These are phyloP conservation scores for Gamarada debralockiae DNA, from an alignment of 495 filamentous ascomycete genomes.

Conservation along the genomic window DNA sequence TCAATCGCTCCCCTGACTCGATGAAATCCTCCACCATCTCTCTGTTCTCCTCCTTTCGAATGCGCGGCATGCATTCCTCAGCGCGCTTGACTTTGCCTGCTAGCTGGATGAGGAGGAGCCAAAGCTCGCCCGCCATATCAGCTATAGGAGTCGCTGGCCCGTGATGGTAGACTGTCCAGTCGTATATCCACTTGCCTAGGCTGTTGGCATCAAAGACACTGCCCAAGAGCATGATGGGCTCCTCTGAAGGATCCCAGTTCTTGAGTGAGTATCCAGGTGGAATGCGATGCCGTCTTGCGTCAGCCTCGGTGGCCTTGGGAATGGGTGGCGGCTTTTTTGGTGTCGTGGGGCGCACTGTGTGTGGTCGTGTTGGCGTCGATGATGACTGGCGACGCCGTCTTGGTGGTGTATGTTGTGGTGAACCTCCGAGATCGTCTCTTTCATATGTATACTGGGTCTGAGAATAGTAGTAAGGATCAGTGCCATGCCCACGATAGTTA, in stretches of 20 bases:
- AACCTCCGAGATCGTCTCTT: slow-evolving; percentile 15
- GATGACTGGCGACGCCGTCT: slow-evolving; percentile 25
- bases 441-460: slow-evolving; percentile 37
- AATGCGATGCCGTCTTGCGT: slow-evolving; percentile 77
- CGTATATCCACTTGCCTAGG: slow-evolving; percentile 98
- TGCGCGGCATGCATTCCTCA: slow-evolving; percentile 72
- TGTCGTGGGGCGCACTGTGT: slow-evolving; percentile 38
- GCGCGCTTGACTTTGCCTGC: slow-evolving; percentile 93
- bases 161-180: slow-evolving; percentile 96
- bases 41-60: slow-evolving; percentile 64
- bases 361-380: slow-evolving; percentile 37
- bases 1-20: slow-evolving; percentile 84
- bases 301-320: slow-evolving; percentile 79
- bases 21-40: slow-evolving; percentile 91
- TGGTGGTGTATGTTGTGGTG: slow-evolving; percentile 30
- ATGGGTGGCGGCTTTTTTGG: slow-evolving; percentile 27
- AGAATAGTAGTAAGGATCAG: slow-evolving; percentile 49
- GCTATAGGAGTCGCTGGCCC: slow-evolving; percentile 82
- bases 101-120: slow-evolving; percentile 93
- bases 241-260: slow-evolving; percentile 97
- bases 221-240: slow-evolving; percentile 84
- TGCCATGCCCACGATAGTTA: slow-evolving; percentile 48
- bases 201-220: slow-evolving; percentile 98
- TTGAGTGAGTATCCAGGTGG: slow-evolving; percentile 92
- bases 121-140: slow-evolving; percentile 90